A percentile compares a stretch with the other conserved stretches of the same genome.
Conservation (phyloP, 805 yeast genomes). For the Metschnikowia cerradonensis region DNA sequence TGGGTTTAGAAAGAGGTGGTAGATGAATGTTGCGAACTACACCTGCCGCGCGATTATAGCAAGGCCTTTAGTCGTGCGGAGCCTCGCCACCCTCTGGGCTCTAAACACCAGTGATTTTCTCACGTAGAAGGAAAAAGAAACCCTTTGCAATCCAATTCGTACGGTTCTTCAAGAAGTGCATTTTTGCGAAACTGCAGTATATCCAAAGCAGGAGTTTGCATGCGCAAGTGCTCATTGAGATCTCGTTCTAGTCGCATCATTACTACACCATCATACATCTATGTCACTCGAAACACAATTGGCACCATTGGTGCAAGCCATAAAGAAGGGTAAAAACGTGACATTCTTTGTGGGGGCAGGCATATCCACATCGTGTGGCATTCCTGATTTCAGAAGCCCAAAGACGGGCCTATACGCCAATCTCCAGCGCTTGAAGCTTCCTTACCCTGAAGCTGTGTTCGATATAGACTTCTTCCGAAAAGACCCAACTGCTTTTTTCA, state of each 20-base stretch:
- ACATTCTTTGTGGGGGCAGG: constrained; percentile 90
- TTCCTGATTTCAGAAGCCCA: constrained; percentile 93
- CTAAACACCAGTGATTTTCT: background rate
- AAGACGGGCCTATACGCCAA: constrained; percentile 85
- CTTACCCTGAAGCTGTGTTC: constrained; percentile 94
- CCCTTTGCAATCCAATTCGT: too few relatives aligned
- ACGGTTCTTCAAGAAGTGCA: background rate
- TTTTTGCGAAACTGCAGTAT: background rate
- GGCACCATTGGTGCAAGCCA: constrained; percentile 28
- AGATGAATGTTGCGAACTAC: background rate
- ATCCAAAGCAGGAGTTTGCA: constrained; percentile 5
- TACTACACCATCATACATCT: background rate
- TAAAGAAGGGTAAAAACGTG: constrained; percentile 34
- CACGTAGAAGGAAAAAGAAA: too few relatives aligned
- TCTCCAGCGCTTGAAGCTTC: constrained; percentile 65
- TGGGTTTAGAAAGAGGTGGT: background rate
- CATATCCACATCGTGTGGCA: constrained; percentile 87
- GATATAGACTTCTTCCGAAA: constrained; percentile 77
- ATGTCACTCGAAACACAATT: constrained; percentile 16
- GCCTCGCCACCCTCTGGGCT: background rate
- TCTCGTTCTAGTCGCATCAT: background rate
- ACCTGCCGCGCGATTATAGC: background rate
- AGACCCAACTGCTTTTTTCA: constrained; percentile 79
- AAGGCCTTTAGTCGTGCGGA: constrained; percentile 1
- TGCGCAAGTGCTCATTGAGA: background rate